Evolutionary conservation across 768 basidiomycete species (phyloP).

Genomic region (Dioszegia crocea): DNA sequence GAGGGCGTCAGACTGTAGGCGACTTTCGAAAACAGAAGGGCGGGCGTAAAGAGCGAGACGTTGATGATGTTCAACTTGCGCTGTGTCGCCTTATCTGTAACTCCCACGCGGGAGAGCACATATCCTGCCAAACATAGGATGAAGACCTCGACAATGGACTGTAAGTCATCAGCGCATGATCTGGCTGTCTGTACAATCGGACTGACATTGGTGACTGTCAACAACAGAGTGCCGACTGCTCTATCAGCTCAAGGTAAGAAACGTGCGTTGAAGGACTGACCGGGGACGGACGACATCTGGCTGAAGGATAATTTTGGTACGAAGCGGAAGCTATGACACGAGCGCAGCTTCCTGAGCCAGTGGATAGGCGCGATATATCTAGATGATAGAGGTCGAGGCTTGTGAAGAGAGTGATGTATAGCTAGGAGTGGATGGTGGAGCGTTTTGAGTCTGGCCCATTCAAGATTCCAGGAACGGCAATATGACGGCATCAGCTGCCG

Average conservation of each 20-base stretch:
- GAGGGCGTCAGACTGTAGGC: constrained; percentile 79
- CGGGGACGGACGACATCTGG: constrained; percentile 21
- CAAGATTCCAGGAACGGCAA: too few species aligned
- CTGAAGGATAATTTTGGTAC: background rate
- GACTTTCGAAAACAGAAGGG: constrained; percentile 83
- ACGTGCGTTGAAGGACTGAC: constrained; percentile 10
- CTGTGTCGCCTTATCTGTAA: constrained; percentile 84
- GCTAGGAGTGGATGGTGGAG: too few species aligned
- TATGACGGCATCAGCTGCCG: too few species aligned
- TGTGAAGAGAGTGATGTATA: too few species aligned
- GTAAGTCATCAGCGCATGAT: background rate
- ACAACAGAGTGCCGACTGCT: constrained; percentile 54
- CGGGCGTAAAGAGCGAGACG: constrained; percentile 70
- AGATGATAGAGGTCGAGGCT: too few species aligned
- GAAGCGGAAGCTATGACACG: background rate
- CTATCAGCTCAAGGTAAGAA: background rate
- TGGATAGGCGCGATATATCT: too few species aligned
- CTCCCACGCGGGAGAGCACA: constrained; percentile 68
- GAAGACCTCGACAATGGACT: constrained; percentile 89
- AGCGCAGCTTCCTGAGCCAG: too few species aligned
- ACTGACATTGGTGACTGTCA: constrained; percentile 61
- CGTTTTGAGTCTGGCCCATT: too few species aligned
- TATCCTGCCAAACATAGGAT: constrained; percentile 73
- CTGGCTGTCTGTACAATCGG: constrained; percentile 6
- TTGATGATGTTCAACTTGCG: constrained; percentile 54